phyloP scores from a whole-genome alignment of 768 basidiomycete species.

The Russula olivacea region DNA sequence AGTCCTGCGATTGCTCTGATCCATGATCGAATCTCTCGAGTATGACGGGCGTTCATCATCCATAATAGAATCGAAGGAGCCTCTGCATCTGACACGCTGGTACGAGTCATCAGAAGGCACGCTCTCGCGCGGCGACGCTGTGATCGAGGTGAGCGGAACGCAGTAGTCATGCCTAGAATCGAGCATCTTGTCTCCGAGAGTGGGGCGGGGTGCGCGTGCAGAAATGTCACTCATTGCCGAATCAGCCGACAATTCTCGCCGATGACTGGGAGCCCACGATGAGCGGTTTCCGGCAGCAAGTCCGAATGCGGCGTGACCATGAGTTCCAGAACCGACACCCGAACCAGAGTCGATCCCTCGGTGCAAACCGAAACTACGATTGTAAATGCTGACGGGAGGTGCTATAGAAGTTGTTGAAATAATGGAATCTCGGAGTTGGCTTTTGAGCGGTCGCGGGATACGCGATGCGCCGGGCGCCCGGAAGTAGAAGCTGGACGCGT shows the following conservation, averaged over 20 bases:
- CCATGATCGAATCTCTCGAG: slow-evolving; percentile 36
- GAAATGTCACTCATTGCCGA: slow-evolving; percentile 64
- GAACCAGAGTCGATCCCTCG: slow-evolving; percentile 53
- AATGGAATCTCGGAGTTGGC: slow-evolving; percentile 53
- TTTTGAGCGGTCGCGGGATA: slow-evolving; percentile 33
- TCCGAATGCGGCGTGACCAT: slow-evolving; percentile 50
- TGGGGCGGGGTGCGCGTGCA: slow-evolving; percentile 58
- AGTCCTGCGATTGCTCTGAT: slow-evolving; percentile 49
- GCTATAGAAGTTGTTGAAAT: slow-evolving; percentile 49
- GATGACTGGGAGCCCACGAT: slow-evolving; percentile 52
- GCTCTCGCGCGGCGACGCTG: slow-evolving; percentile 56
- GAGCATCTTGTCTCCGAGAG: slow-evolving; percentile 85
- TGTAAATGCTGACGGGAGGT: slow-evolving; percentile 69
- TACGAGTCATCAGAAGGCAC: slow-evolving; percentile 25
- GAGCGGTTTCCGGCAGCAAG: slow-evolving; percentile 47
- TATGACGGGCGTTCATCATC: slow-evolving; percentile 39
- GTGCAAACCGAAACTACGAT: slow-evolving; percentile 50
- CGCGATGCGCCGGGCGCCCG: slow-evolving; percentile 35
- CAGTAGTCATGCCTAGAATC: slow-evolving; percentile 49
- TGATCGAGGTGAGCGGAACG: slow-evolving; percentile 54
- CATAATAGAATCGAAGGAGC: slow-evolving; percentile 62
- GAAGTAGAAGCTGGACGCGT: slow-evolving; percentile 76
- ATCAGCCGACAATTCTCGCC: slow-evolving; percentile 53
- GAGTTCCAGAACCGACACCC: slow-evolving; percentile 52
- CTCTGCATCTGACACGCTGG: slow-evolving; percentile 33